A percentile compares a stretch with the other conserved stretches of the same genome.
Evolutionary conservation across 1,284 basidiomycete genomes (phyloP).

Genomic region (Cutaneotrichosporon sp.): DNA sequence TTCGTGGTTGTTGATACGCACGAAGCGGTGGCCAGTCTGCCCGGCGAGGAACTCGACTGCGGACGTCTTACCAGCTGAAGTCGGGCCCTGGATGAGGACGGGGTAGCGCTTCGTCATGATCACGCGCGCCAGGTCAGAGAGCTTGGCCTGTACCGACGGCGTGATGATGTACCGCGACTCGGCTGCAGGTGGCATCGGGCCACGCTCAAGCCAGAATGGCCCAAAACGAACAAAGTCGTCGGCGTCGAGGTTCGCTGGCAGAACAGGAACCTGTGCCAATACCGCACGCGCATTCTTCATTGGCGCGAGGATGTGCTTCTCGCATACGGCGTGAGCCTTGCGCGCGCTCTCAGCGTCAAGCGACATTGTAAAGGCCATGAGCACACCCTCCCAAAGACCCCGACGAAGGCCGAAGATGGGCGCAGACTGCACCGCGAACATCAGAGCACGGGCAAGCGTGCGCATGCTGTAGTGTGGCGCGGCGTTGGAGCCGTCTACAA

Average conservation of each 20-base stretch:
- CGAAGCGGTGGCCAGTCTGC: conserved; percentile 89
- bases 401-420: conserved; percentile 73
- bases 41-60: conserved; percentile 93
- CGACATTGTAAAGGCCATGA: conserved; percentile 97
- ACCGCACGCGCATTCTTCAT: conserved; percentile 76
- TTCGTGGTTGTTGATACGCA: conserved; percentile 99
- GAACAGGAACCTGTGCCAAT: conserved; percentile 61
- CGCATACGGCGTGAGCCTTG: conserved; percentile 64
- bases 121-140: conserved; percentile 86
- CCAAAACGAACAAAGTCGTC: conserved; percentile 77
- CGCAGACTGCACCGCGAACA: conserved; percentile 80
- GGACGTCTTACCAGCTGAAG: conserved; percentile 95
- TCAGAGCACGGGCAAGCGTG: conserved; percentile 84
- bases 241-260: conserved; percentile 53
- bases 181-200: conserved; percentile 54
- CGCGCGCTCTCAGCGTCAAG: conserved; percentile 71
- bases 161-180: conserved; percentile 86
- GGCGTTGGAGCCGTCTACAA: conserved; percentile 91
- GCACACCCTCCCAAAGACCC: conserved; percentile 88
- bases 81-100: conserved; percentile 95
- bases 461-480: conserved; percentile 98
- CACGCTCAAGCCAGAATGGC: conserved; percentile 82
- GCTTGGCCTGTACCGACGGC: conserved; percentile 90
- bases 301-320: conserved; percentile 72
- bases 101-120: conserved; percentile 85